These are phyloP conservation scores for Brassica balearica DNA, from an alignment of 441 rosid species.

Conservation along the genomic window DNA sequence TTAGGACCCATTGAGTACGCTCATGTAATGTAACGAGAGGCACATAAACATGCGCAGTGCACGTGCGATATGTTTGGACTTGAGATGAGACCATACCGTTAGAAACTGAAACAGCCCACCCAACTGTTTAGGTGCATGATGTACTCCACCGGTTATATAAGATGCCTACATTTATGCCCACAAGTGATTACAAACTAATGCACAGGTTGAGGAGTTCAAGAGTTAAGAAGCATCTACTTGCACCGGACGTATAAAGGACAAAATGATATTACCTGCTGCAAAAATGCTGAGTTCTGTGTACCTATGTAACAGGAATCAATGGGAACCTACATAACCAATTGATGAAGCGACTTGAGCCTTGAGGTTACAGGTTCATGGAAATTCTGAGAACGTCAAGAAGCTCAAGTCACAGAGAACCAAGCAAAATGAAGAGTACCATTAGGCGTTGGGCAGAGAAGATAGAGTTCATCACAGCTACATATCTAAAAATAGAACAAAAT, in stretches of 20 bases:
- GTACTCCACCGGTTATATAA: slow-evolving; percentile 89
- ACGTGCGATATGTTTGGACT: slow-evolving; percentile 2
- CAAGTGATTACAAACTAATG: slow-evolving; percentile 31
- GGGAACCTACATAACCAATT: slow-evolving; percentile 69
- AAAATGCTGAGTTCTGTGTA: slow-evolving; percentile 84
- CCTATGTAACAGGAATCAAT: slow-evolving; percentile 93
- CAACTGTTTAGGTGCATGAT: slow-evolving; percentile 86
- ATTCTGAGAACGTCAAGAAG: not conserved
- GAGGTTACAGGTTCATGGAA: slow-evolving; percentile 4
- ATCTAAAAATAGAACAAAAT: slow-evolving; percentile 59
- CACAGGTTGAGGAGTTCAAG: slow-evolving; percentile 9
- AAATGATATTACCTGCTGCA: slow-evolving; percentile 78
- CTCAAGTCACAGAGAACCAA: slow-evolving; percentile 3
- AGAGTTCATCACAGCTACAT: slow-evolving; percentile 96
- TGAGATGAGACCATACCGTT: slow-evolving; percentile 54
- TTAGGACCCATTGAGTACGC: not conserved
- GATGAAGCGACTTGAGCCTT: slow-evolving; percentile 22
- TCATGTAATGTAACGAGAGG: not conserved
- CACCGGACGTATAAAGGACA: slow-evolving; percentile 10
- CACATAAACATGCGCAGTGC: slow-evolving; percentile 11
- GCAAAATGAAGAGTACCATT: slow-evolving; percentile 57
- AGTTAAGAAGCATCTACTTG: not conserved
- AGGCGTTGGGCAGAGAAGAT: slow-evolving; percentile 97
- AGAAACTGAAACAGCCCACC: slow-evolving; percentile 92
- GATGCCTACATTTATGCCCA: slow-evolving; percentile 70